Conservation (phyloP, 129 eudicot species). For the Glebionis coronaria region DNA sequence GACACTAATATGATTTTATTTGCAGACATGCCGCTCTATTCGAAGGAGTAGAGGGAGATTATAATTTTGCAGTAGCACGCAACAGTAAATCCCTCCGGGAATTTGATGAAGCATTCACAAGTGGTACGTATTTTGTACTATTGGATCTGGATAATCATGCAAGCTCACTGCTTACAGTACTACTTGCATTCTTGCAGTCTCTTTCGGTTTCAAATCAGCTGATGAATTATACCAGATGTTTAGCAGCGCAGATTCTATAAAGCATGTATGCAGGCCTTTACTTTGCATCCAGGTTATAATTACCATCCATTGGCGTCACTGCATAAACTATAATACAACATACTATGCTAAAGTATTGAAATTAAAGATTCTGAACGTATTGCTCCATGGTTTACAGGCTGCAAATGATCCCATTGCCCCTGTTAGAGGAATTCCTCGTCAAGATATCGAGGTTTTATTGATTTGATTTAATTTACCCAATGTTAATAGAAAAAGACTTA, state of each 20-base stretch:
- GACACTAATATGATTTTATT: slow-evolving; percentile 8
- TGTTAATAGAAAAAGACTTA: no score
- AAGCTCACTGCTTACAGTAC: slow-evolving; percentile 13
- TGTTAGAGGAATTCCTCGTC: slow-evolving; percentile 75
- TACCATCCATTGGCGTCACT: neutral
- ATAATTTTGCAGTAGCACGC: slow-evolving; percentile 67
- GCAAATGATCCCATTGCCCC: slow-evolving; percentile 98
- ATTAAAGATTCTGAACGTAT: neutral
- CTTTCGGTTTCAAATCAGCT: slow-evolving; percentile 94
- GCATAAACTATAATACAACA: no score
- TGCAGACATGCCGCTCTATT: slow-evolving; percentile 80
- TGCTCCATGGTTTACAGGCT: slow-evolving; percentile 58
- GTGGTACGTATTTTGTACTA: slow-evolving; percentile 47
- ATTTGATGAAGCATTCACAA: slow-evolving; percentile 84
- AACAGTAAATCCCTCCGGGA: slow-evolving; percentile 74
- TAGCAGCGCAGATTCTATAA: slow-evolving; percentile 71
- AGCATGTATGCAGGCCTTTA: slow-evolving; percentile 63
- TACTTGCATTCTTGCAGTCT: slow-evolving; percentile 47
- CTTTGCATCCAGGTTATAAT: slow-evolving; percentile 83
- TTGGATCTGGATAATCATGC: slow-evolving; percentile 15
- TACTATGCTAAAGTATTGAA: neutral
- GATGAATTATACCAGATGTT: slow-evolving; percentile 87
- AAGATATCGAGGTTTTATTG: slow-evolving; percentile 61
- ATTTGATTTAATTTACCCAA: no score
- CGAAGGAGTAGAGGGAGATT: slow-evolving; percentile 77